Conservation (phyloP, 441 rosid genomes). For the Eutrema salsugineum region DNA sequence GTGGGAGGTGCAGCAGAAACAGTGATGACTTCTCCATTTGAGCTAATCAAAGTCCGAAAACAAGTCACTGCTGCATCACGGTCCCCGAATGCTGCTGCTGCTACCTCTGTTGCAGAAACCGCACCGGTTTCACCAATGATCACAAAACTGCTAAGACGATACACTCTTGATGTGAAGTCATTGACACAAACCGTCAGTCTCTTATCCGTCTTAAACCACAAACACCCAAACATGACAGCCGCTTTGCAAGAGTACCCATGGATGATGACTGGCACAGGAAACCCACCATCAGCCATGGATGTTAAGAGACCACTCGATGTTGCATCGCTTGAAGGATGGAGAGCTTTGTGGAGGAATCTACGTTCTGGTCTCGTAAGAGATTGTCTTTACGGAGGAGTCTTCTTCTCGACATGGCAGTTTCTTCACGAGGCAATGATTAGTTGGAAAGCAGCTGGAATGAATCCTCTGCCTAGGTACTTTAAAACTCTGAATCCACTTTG, state of each 20-base stretch:
- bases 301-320: constrained; percentile 61
- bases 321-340: constrained; percentile 76
- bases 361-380: constrained; percentile 76
- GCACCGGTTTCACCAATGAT: constrained; percentile 41
- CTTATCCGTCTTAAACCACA: constrained; percentile 62
- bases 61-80: constrained; percentile 77
- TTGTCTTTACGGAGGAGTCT: constrained; percentile 69
- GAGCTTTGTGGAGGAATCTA: constrained; percentile 77
- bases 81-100: constrained; percentile 36
- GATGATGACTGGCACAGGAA: constrained; percentile 97
- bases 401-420: constrained; percentile 89
- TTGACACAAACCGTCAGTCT: constrained; percentile 60
- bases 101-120: constrained; percentile 32
- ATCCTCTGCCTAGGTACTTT: constrained; percentile 71
- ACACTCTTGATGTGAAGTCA: constrained; percentile 59
- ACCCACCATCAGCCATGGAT: constrained; percentile 68
- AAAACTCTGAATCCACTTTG: neutral
- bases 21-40: constrained; percentile 70
- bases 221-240: constrained; percentile 59
- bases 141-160: constrained; percentile 51
- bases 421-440: constrained; percentile 62
- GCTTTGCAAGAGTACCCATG: constrained; percentile 78
- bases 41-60: constrained; percentile 70
- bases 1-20: constrained; percentile 80
- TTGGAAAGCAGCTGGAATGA: constrained; percentile 90